Base-by-base conservation (phyloP, 2,329 filamentous ascomycete species). In the Scytalidium lignicola region DNA sequence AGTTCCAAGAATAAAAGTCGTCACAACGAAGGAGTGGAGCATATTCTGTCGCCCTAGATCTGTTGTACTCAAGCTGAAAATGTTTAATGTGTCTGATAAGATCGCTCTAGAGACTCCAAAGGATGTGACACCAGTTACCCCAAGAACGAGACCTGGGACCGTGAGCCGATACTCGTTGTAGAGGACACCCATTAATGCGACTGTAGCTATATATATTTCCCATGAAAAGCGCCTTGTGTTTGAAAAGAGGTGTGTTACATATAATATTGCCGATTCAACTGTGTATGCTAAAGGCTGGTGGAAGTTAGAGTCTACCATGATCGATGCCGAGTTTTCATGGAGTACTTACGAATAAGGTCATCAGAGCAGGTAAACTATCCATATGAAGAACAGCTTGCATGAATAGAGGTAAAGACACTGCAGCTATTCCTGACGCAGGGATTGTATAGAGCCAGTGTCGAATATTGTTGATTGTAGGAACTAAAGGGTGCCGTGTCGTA, bases 91-190 rank as follows among this genome's bases (percentile, higher is more conserved):
- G 49, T 59, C 46, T 19, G 50, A 41, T 15, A 61, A 56, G n/a
- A 46, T 47, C 8, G 53, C 58, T 41, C 55, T 47, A 37, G 55
- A 51, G 18, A 59, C 13, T 9, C 61, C 58, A 5, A 57, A 51
- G 13, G 51, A 45, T 2, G 57, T 39, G 19, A 60, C 50, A 8
- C 55, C 49, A 15, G 44, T 40, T 6, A 57, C 20, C 9, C 59
- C 50, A 20, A 46, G 55, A 10, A 62, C 32, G 5, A 63, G 43
- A 18, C 59, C 59, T 15, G 50, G 53, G n/a, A 62, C 56, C 41
- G 51, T 61, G n/a, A 62, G 56, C 22, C 58, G 57, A 46, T 58
- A 58, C 47, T 63, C 61, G 43, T 58, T 56, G 23, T 57, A 57
- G 13, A 62, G 41, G 4, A 60, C 46, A 4, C 55, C 17, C 19